These are phyloP conservation scores for Xylariales sp. DNA, from an alignment of 2,329 filamentous ascomycete species.

Conservation along the genomic window DNA sequence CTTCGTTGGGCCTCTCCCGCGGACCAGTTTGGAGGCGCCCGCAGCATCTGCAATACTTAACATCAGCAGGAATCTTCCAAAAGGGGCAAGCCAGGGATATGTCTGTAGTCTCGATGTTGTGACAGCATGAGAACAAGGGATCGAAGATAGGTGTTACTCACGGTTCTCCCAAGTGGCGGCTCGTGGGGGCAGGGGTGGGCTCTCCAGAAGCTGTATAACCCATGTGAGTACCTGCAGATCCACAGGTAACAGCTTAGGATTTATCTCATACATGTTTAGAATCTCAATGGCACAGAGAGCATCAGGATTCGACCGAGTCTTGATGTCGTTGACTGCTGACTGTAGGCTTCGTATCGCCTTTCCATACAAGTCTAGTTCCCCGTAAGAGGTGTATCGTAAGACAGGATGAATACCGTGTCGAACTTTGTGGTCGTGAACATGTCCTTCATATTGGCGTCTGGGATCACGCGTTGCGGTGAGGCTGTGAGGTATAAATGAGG, in stretches of 20 bases:
- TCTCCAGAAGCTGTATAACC: not conserved
- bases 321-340: constrained; percentile 5
- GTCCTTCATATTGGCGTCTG: constrained; percentile 32
- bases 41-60: too few relatives aligned
- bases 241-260: not conserved
- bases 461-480: constrained; percentile 41
- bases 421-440: constrained; percentile 32
- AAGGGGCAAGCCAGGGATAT: not conserved
- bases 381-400: constrained; percentile 38
- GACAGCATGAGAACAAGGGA: too few relatives aligned
- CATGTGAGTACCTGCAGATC: not conserved
- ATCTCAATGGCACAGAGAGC: constrained; percentile 13
- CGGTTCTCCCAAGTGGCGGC: too few relatives aligned
- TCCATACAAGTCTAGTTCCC: constrained; percentile 5
- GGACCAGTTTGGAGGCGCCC: too few relatives aligned
- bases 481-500: constrained; percentile 32
- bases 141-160: too few relatives aligned
- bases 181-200: too few relatives aligned
- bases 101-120: not conserved
- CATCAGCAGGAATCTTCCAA: not conserved
- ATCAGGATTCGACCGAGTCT: constrained; percentile 6
- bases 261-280: constrained; percentile 14
- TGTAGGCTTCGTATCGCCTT: constrained; percentile 9
- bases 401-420: constrained; percentile 42
- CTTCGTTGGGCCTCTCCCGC: too few relatives aligned